Percentiles rank a stretch among this genome's conserved stretches.
Evolutionary conservation across 305 asterid genomes (phyloP).

Genomic region (Fraxinus greggii): DNA sequence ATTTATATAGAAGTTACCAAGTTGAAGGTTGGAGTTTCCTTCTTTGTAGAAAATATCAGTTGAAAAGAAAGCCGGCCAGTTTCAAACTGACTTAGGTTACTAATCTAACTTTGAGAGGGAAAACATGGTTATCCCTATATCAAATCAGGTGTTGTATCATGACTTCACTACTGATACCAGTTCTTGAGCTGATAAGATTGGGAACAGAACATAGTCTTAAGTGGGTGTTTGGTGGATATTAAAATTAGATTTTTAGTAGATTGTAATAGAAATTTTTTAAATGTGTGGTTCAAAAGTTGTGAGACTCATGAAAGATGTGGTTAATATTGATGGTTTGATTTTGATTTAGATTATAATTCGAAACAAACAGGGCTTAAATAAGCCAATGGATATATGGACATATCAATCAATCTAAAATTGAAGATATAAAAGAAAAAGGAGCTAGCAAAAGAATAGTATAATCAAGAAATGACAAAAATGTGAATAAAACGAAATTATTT

Average conservation of each 20-base stretch:
- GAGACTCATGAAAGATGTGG: no score
- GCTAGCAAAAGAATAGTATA: neutral
- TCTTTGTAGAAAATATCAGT: neutral
- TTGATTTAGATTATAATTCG: no score
- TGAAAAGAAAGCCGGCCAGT: neutral
- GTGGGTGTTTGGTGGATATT: no score
- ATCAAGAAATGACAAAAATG: neutral
- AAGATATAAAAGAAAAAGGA: neutral
- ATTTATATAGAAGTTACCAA: constrained; percentile 3
- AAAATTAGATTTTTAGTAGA: no score
- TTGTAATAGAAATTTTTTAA: no score
- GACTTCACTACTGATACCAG: neutral
- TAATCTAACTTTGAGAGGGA: neutral
- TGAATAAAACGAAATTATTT: neutral
- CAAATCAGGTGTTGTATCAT: neutral
- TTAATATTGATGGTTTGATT: no score
- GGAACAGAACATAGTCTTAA: neutral
- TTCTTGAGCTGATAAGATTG: neutral
- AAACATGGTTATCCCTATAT: neutral
- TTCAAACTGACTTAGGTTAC: neutral
- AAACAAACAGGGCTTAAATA: no score
- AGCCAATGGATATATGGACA: neutral
- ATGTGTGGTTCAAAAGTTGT: no score
- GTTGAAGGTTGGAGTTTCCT: constrained; percentile 14
- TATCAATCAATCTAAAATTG: neutral